These are phyloP conservation scores for Xylaria acuta DNA, from an alignment of 495 filamentous ascomycete species.

Conservation along the genomic window DNA sequence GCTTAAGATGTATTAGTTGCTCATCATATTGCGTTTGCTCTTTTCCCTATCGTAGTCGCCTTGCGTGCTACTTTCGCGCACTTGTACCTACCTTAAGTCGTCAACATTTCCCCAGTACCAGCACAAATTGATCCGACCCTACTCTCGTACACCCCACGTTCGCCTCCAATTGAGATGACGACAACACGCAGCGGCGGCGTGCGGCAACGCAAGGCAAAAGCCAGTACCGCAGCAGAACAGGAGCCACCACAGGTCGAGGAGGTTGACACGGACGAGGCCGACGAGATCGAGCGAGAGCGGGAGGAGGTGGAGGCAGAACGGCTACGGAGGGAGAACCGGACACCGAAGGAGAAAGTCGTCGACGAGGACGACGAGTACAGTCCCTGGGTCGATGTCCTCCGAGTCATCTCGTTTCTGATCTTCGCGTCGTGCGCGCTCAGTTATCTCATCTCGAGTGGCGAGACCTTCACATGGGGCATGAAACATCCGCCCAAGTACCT, in stretches of 20 bases:
- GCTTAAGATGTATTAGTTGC: not conserved
- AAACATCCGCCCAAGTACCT: slow-evolving; percentile 72
- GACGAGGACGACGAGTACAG: slow-evolving; percentile 47
- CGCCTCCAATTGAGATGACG: slow-evolving; percentile 17
- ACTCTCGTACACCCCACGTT: not conserved
- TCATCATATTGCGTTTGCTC: not conserved
- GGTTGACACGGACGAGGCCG: slow-evolving; percentile 35
- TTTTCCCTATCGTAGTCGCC: not conserved
- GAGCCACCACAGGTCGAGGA: slow-evolving; percentile 33
- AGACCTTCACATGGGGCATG: slow-evolving; percentile 63
- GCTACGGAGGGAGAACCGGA: slow-evolving; percentile 32
- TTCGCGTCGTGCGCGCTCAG: slow-evolving; percentile 73
- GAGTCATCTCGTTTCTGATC: slow-evolving; percentile 72
- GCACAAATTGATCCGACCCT: not conserved
- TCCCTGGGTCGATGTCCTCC: slow-evolving; percentile 72
- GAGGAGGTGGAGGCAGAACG: slow-evolving; percentile 26
- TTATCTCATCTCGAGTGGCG: slow-evolving; percentile 78
- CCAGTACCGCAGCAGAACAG: slow-evolving; percentile 23
- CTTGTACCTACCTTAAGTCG: not conserved
- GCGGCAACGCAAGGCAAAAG: slow-evolving; percentile 38
- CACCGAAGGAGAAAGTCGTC: slow-evolving; percentile 43
- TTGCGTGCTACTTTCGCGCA: not conserved
- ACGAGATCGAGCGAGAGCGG: slow-evolving; percentile 35
- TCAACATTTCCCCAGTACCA: no score
- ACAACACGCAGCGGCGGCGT: slow-evolving; percentile 33